Conservation (phyloP, 108 stramenopile species). For the Cafeteria roenbergensis region DNA sequence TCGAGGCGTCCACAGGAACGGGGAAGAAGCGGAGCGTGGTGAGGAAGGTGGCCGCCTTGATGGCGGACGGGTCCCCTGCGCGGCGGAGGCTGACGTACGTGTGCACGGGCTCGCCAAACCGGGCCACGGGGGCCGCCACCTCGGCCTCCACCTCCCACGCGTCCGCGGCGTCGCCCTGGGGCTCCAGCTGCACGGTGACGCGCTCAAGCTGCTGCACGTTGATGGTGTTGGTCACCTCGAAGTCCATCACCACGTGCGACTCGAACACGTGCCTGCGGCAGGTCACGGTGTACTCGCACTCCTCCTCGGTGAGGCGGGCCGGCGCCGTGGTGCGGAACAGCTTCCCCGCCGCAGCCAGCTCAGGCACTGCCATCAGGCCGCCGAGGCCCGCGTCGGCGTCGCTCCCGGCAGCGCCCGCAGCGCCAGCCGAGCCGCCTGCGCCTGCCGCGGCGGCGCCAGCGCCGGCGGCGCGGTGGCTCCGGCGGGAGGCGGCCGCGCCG, state of each 20-base stretch:
- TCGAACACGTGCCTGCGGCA: conserved; percentile 78
- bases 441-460: conserved; percentile 14
- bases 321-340: conserved; percentile 59
- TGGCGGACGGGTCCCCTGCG: conserved; percentile 28
- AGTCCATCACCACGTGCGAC: conserved; percentile 71
- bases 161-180: conserved; percentile 42
- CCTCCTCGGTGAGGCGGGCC: conserved; percentile 59
- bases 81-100: conserved; percentile 61
- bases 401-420: conserved; percentile 8
- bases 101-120: conserved; percentile 55
- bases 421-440: conserved; percentile 13
- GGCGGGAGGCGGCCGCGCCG: background rate
- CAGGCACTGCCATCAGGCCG: conserved; percentile 65
- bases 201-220: conserved; percentile 69
- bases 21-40: conserved; percentile 64
- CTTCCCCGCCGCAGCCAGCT: conserved; percentile 58
- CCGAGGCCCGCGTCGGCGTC: conserved; percentile 58
- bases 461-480: background rate
- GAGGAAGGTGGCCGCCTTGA: conserved; percentile 31
- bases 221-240: conserved; percentile 77
- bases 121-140: conserved; percentile 41
- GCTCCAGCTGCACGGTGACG: conserved; percentile 61
- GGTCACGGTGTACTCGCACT: conserved; percentile 72
- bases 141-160: conserved; percentile 46
- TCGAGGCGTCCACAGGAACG: conserved; percentile 57